Percentiles rank a stretch among this genome's conserved stretches.
Evolutionary conservation across 805 yeast species (phyloP).

Genomic region (Suhomyces emberorum): DNA sequence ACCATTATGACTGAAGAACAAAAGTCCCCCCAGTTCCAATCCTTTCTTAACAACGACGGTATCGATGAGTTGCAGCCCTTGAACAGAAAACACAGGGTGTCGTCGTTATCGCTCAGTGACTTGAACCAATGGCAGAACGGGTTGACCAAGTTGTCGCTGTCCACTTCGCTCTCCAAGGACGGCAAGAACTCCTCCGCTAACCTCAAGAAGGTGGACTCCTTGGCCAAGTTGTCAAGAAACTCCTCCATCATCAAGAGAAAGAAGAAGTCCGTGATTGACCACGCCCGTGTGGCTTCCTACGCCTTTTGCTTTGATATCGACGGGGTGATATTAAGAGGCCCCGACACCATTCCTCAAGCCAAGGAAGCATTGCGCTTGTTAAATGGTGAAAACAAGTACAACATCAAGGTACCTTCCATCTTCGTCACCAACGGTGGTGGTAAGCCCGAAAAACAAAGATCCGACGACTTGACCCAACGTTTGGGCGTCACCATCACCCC

Average conservation of each 20-base stretch:
- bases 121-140: constrained; percentile 59
- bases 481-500: constrained; percentile 59
- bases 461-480: constrained; percentile 63
- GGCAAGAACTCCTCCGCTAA: constrained; percentile 27
- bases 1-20: constrained; percentile 8
- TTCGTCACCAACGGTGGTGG: constrained; percentile 95
- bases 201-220: constrained; percentile 42
- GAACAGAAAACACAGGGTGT: constrained; percentile 58
- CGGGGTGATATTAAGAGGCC: constrained; percentile 85
- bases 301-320: constrained; percentile 94
- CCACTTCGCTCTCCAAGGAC: constrained; percentile 33
- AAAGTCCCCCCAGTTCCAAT: constrained; percentile 32
- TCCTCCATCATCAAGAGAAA: constrained; percentile 44
- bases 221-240: constrained; percentile 46
- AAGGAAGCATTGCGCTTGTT: constrained; percentile 66
- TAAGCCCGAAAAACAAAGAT: constrained; percentile 70
- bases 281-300: constrained; percentile 70
- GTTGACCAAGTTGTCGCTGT: constrained; percentile 36
- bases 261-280: constrained; percentile 58
- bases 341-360: constrained; percentile 80
- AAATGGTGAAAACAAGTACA: constrained; percentile 74
- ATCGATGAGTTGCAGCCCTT: constrained; percentile 65
- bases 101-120: constrained; percentile 66
- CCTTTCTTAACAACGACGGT: constrained; percentile 70
- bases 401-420: constrained; percentile 77